A percentile compares a stretch with the other conserved stretches of the same genome.
Conservation (phyloP, 1,139 yeast species). For the Magnusiomyces magnusii region DNA sequence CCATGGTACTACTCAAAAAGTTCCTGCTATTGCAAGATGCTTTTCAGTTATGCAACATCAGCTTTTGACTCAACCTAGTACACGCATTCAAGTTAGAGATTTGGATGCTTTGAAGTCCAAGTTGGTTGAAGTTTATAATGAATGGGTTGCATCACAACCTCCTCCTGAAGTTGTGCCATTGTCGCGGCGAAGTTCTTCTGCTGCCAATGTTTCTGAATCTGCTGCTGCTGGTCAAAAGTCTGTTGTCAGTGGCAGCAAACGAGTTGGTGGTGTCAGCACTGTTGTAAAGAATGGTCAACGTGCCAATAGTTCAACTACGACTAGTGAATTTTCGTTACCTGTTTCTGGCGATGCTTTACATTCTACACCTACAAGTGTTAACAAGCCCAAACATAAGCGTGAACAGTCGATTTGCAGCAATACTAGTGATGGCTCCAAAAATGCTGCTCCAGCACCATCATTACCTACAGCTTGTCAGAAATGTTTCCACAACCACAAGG, state of each 20-base stretch:
- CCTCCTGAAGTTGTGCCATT: not conserved
- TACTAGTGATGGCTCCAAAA: not conserved
- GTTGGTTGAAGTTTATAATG: conserved; percentile 1
- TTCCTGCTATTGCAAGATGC: conserved; percentile 1
- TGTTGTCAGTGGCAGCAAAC: not conserved
- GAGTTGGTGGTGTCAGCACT: not conserved
- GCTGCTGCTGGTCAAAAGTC: not conserved
- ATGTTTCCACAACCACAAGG: conserved; percentile 8
- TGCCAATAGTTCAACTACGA: not conserved
- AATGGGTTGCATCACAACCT: conserved; percentile 3
- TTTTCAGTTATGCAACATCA: not conserved
- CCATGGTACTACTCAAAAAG: conserved; percentile 1
- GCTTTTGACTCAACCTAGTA: not conserved
- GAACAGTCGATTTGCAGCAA: conserved; percentile 1
- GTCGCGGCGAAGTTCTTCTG: not conserved
- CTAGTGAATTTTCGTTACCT: not conserved
- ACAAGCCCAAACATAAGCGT: not conserved
- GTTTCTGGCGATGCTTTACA: not conserved
- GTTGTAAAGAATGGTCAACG: not conserved
- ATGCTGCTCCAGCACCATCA: not conserved
- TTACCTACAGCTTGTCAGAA: conserved; percentile 3
- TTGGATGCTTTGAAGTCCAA: not conserved
- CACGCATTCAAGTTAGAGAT: not conserved
- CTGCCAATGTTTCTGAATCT: not conserved
- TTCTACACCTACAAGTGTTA: not conserved